These are phyloP conservation scores for Boletus barrowsii DNA, from an alignment of 768 basidiomycete genomes.

Conservation along the genomic window DNA sequence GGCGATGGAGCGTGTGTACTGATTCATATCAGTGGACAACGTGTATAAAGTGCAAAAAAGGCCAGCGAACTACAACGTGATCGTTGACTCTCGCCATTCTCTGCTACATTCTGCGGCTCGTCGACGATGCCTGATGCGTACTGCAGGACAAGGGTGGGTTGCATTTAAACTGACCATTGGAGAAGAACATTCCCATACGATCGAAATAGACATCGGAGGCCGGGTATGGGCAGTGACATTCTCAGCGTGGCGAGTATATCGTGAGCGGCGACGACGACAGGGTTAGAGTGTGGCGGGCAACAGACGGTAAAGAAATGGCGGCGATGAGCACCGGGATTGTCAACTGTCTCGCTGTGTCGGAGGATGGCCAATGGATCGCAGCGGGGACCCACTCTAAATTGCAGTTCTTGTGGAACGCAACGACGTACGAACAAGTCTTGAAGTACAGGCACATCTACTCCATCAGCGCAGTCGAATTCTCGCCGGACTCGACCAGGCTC, in stretches of 20 bases:
- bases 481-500: neutral
- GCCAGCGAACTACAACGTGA: neutral
- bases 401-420: neutral
- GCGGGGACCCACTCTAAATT: neutral
- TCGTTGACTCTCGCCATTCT: neutral
- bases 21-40: neutral
- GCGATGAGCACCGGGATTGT: neutral
- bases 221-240: neutral
- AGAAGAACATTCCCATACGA: neutral
- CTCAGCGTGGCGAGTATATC: neutral
- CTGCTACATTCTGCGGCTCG: neutral
- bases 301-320: too few relatives aligned
- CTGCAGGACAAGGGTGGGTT: too few relatives aligned
- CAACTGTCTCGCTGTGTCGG: neutral
- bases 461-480: neutral
- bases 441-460: neutral
- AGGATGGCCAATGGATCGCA: neutral
- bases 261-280: neutral
- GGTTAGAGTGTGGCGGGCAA: neutral
- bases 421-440: neutral
- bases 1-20: neutral
- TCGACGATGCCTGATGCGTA: neutral
- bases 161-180: neutral
- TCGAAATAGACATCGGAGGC: neutral
- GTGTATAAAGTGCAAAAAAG: neutral